Conservation (phyloP, 2,329 filamentous ascomycete species). For the Monilinia fructicola region DNA sequence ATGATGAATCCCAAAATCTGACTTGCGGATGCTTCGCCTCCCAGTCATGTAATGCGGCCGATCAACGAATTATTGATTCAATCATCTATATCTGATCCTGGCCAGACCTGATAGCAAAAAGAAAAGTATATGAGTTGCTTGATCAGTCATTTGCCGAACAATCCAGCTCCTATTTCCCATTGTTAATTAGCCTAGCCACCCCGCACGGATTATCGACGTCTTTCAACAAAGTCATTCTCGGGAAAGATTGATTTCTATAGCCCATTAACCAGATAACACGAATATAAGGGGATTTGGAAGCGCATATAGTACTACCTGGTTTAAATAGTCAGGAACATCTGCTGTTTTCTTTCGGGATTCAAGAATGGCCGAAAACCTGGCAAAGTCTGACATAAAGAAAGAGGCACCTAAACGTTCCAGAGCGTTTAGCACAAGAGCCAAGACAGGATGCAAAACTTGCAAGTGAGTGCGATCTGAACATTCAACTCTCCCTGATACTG, state of each 20-base stretch:
- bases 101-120: neutral
- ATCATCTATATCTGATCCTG: neutral
- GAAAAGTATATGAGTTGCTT: neutral
- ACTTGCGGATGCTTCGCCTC: constrained; percentile 9
- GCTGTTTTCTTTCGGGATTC: neutral
- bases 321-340: neutral
- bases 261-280: neutral
- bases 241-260: neutral
- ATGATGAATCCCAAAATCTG: neutral
- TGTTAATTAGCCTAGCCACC: neutral
- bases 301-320: neutral
- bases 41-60: neutral
- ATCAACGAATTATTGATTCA: constrained; percentile 3
- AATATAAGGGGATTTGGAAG: neutral
- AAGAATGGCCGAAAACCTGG: constrained; percentile 4
- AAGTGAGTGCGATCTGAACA: constrained; percentile 19
- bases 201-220: neutral
- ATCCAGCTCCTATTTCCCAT: neutral
- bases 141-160: neutral
- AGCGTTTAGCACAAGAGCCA: constrained; percentile 23
- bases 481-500: neutral
- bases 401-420: constrained; percentile 18
- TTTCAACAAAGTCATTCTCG: neutral
- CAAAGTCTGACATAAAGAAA: constrained; percentile 3
- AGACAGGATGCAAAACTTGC: constrained; percentile 28